Conservation (phyloP, 2,329 filamentous ascomycete genomes). For the Diaporthe aspalathi region DNA sequence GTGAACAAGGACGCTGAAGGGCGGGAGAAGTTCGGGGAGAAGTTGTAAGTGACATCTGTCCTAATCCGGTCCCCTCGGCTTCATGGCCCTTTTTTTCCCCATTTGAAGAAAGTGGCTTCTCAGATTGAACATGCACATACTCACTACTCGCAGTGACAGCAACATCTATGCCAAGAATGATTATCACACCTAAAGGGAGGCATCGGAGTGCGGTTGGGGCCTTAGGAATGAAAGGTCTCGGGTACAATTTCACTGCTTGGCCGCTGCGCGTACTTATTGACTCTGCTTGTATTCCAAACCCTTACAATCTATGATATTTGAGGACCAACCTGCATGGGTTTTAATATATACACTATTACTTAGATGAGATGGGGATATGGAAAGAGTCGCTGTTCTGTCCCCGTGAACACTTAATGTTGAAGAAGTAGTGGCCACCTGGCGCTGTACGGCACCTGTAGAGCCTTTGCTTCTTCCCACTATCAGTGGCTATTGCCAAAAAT, state of each 20-base stretch:
- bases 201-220: too few species aligned
- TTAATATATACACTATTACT: neutral
- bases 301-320: conserved; percentile 46
- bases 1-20: conserved; percentile 66
- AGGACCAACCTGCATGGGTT: neutral
- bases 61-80: neutral
- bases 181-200: too few species aligned
- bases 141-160: conserved; percentile 41
- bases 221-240: too few species aligned
- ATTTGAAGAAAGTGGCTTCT: neutral
- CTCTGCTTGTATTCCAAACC: too few species aligned
- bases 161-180: too few species aligned
- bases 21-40: conserved; percentile 54
- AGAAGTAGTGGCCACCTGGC: neutral
- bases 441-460: too few species aligned
- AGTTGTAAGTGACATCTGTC: conserved; percentile 52
- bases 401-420: neutral
- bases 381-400: neutral
- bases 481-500: neutral
- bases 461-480: too few species aligned
- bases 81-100: too few species aligned
- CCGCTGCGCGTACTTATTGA: too few species aligned
- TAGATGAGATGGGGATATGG: neutral
- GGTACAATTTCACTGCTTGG: too few species aligned
- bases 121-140: neutral